phyloP scores from a whole-genome alignment of 257 asterid genomes.

The Solanum virginianum region DNA sequence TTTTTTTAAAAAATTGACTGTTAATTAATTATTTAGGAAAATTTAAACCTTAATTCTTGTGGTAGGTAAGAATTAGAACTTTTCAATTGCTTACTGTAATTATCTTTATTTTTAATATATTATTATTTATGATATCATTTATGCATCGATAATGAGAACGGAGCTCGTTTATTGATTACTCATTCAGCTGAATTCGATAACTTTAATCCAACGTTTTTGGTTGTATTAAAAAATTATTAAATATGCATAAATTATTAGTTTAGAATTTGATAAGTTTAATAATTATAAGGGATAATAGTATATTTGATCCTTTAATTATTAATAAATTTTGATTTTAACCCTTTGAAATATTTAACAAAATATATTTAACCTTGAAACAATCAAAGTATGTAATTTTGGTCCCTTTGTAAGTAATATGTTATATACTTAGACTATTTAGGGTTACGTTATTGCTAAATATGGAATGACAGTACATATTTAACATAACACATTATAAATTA shows the following conservation, averaged over 20 bases:
- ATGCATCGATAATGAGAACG: not conserved
- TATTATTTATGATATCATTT: not conserved
- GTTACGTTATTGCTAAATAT: not conserved
- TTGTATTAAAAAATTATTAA: not conserved
- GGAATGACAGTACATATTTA: not conserved
- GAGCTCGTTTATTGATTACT: too few relatives aligned
- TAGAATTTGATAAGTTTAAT: not conserved
- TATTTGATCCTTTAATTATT: not conserved
- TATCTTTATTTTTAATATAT: not conserved
- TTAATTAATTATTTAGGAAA: not conserved
- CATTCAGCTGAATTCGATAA: not conserved
- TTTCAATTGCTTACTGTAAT: not conserved
- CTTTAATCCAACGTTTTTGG: not conserved
- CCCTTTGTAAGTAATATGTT: too few relatives aligned
- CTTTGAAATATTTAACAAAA: not conserved
- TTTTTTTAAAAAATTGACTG: not conserved
- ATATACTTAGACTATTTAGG: too few relatives aligned
- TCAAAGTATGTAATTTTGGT: not conserved
- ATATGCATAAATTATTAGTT: too few relatives aligned
- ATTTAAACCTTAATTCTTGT: not conserved
- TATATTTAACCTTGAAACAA: not conserved
- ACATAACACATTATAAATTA: not conserved
- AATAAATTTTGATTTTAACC: not conserved
- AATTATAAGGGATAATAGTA: not conserved
- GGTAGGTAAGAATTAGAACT: not conserved